These are phyloP conservation scores for Talaromyces sp. DNA, from an alignment of 2,329 filamentous ascomycete species.

Conservation along the genomic window DNA sequence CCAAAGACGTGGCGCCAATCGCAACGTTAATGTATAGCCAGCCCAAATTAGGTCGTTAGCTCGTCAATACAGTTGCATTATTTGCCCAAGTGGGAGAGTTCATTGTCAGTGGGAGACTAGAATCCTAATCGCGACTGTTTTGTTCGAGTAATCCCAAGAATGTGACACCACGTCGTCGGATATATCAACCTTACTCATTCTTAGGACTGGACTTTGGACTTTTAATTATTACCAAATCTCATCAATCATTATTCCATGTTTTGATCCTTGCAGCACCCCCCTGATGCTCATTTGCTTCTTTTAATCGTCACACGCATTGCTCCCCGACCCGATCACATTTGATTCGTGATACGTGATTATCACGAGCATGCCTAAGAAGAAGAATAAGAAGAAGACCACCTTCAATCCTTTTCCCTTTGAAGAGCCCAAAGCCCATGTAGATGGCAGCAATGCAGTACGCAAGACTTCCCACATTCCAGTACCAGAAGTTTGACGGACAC, in stretches of 20 bases:
- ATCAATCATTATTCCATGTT: constrained; percentile 2
- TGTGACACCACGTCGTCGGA: not conserved
- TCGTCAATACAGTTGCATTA: not conserved
- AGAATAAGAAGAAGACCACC: constrained; percentile 30
- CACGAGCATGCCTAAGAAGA: constrained; percentile 30
- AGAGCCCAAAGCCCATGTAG: constrained; percentile 21
- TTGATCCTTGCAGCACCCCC: constrained; percentile 6
- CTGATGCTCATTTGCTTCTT: constrained; percentile 3
- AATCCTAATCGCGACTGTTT: not conserved
- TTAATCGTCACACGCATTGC: constrained; percentile 1
- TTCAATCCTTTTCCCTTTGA: constrained; percentile 19
- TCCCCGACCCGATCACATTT: not conserved
- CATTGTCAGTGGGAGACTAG: not conserved
- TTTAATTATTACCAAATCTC: not conserved
- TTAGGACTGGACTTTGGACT: not conserved
- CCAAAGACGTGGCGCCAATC: constrained; percentile 39
- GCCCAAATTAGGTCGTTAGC: constrained; percentile 14
- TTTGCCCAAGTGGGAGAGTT: not conserved
- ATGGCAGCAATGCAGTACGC: constrained; percentile 37
- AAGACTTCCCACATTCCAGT: constrained; percentile 36
- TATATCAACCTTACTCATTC: constrained; percentile 1
- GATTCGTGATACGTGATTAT: constrained; percentile 23
- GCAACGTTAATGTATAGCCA: constrained; percentile 21
- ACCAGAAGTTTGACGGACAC: constrained; percentile 36
- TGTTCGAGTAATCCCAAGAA: not conserved